Evolutionary conservation across 2,329 filamentous ascomycete species (phyloP), one percentile per base, ranked within the genome.

Genomic region (Aspergillus nomiae): DNA sequence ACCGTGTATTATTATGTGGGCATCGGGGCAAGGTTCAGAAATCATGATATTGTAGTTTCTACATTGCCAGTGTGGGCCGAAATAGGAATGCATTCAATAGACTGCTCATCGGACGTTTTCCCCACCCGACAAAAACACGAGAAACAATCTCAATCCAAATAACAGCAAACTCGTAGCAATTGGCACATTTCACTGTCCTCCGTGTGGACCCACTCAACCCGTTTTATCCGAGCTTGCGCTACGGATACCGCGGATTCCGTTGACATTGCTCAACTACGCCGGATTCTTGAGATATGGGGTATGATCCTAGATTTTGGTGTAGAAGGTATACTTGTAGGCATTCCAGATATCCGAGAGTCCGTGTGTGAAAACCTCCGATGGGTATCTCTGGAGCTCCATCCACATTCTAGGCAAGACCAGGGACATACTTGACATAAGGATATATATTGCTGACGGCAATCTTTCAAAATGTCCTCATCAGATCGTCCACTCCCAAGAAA

Each of bases 11-110:
- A 10, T n/a, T 41, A 41, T 1, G 38, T 3, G 8, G n/a, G 3
- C 4, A n/a, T 16, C 0, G 38, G 16, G 8, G 19, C 2, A 41
- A 10, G 12, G 2, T 0, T n/a, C 38, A 1, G 3, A 9, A 0
- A 19, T 8, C 6, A 19, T 3, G 9, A 9, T 19, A 19, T 19
- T 7, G 6, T 19, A 9, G 11, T 38, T 19, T 2, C 3, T 38
- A 36, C 34, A 19, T 38, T 19, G 16, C 7, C 16, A 1, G 21
- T 24, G 21, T 24, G 21, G 21, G 21, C 21, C 21, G 21, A 24
- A 24, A 24, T 24, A 24, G 21, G 21, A 24, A 24, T 24, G 2
- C 21, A 24, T 24, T 24, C 21, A 24, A 24, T 24, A 24, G 21
- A 24, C 21, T 24, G 21, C 21, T 28, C 26, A 28, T 28, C 5